Percentiles rank a stretch among this genome's conserved stretches.
Evolutionary conservation across 129 eudicot genomes (phyloP).

Genomic region (Ambrosia trifida): DNA sequence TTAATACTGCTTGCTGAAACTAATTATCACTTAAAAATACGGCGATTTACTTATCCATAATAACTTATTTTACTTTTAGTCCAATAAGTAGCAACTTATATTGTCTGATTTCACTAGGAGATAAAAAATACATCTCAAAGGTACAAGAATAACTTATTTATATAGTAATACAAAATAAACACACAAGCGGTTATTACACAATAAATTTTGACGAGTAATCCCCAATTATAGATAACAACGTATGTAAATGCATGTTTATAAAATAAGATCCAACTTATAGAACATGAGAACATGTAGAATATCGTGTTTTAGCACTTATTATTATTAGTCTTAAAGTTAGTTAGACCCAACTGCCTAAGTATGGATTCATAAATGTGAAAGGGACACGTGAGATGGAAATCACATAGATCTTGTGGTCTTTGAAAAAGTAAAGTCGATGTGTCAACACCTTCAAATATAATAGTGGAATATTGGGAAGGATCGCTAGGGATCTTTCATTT

Average conservation of each 20-base stretch:
- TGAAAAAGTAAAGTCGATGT: slow-evolving; percentile 24
- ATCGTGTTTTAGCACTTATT: too few species aligned
- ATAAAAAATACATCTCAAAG: too few species aligned
- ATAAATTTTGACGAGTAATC: too few species aligned
- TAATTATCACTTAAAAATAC: background rate
- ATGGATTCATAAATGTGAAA: slow-evolving; percentile 28
- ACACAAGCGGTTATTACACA: too few species aligned
- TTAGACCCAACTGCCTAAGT: slow-evolving; percentile 17
- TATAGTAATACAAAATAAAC: too few species aligned
- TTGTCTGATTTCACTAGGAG: background rate
- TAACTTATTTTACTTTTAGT: too few species aligned
- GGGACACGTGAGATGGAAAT: slow-evolving; percentile 21
- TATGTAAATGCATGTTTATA: too few species aligned
- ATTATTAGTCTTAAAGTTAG: slow-evolving; percentile 19
- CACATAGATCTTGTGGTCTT: slow-evolving; percentile 35
- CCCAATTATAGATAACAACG: too few species aligned
- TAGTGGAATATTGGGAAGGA: slow-evolving; percentile 16
- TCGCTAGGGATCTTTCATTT: slow-evolving; percentile 14
- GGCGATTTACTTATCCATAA: background rate
- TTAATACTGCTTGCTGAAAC: background rate
- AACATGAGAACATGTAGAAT: too few species aligned
- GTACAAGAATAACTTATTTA: too few species aligned
- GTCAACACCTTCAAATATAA: too few species aligned
- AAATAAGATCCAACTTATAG: too few species aligned
- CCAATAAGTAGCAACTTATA: background rate